phyloP scores from a whole-genome alignment of 1,139 yeast species.

The Candida buenavistaensis region DNA sequence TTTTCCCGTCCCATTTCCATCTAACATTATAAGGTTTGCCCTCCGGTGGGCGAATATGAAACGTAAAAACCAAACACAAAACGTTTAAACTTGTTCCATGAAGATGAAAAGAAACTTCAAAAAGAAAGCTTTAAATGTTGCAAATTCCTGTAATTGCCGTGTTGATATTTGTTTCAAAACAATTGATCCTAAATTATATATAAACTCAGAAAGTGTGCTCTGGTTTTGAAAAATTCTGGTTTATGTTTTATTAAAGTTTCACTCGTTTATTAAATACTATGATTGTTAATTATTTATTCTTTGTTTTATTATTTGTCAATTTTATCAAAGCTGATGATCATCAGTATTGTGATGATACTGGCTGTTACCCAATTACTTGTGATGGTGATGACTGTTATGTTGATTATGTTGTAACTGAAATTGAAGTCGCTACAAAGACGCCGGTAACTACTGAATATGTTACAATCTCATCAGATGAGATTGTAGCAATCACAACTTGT shows the following conservation, averaged over 20 bases:
- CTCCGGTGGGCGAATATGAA: too few relatives aligned
- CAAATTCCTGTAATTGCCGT: too few relatives aligned
- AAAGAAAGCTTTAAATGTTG: too few relatives aligned
- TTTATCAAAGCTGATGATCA: background rate
- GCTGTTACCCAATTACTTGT: conserved; percentile 5
- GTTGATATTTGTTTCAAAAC: conserved; percentile 4
- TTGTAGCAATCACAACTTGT: background rate
- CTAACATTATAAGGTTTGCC: background rate
- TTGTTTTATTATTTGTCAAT: background rate
- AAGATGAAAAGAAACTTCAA: too few relatives aligned
- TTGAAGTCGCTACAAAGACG: background rate
- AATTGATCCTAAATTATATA: background rate
- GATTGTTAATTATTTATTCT: conserved; percentile 3
- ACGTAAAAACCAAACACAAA: too few relatives aligned
- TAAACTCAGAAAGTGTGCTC: background rate
- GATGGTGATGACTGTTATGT: conserved; percentile 5
- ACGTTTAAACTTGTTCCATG: too few relatives aligned
- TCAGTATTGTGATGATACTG: conserved; percentile 5
- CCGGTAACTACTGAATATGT: background rate
- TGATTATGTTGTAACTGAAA: background rate
- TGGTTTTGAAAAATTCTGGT: background rate
- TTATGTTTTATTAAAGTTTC: background rate
- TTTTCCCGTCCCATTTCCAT: background rate
- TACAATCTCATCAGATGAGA: background rate
- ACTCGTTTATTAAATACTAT: background rate